Percentiles rank a stretch among this genome's conserved stretches.
Evolutionary conservation across 2,329 filamentous ascomycete genomes (phyloP).

Genomic region (Tolypocladium nubicola): DNA sequence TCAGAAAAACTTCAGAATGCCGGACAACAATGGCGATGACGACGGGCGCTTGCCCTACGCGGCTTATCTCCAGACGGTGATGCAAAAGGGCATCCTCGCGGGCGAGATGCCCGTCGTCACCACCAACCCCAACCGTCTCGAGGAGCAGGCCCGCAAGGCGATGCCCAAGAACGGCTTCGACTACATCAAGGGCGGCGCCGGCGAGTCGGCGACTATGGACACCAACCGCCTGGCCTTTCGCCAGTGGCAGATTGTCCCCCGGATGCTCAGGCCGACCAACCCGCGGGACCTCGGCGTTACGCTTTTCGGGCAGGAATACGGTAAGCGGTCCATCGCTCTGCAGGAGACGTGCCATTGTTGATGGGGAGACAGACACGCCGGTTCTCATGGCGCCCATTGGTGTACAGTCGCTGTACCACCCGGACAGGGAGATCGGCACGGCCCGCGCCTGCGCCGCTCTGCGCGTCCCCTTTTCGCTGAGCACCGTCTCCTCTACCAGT

Average conservation of each 20-base stretch:
- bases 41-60: slow-evolving; percentile 21
- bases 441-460: slow-evolving; percentile 51
- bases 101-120: slow-evolving; percentile 40
- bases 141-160: slow-evolving; percentile 39
- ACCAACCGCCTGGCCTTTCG: slow-evolving; percentile 48
- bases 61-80: slow-evolving; percentile 36
- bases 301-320: slow-evolving; percentile 40
- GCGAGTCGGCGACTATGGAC: slow-evolving; percentile 49
- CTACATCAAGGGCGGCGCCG: slow-evolving; percentile 53
- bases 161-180: slow-evolving; percentile 40
- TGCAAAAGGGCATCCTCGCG: slow-evolving; percentile 38
- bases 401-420: slow-evolving; percentile 57
- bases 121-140: slow-evolving; percentile 46
- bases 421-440: slow-evolving; percentile 52
- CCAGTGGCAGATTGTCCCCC: slow-evolving; percentile 40
- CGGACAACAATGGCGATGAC: slow-evolving; percentile 7
- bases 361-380: slow-evolving; percentile 27
- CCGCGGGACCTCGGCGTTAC: slow-evolving; percentile 38
- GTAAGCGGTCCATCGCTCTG: slow-evolving; percentile 11
- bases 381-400: slow-evolving; percentile 58
- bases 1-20: slow-evolving; percentile 5
- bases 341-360: neutral
- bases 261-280: slow-evolving; percentile 33
- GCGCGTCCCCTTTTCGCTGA: slow-evolving; percentile 55
- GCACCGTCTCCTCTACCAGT: slow-evolving; percentile 50